A percentile compares a stretch with the other conserved stretches of the same genome.
These are phyloP conservation scores for Paramecium pentaurelia DNA, from an alignment of 73 alveolate genomes.

Conservation along the genomic window DNA sequence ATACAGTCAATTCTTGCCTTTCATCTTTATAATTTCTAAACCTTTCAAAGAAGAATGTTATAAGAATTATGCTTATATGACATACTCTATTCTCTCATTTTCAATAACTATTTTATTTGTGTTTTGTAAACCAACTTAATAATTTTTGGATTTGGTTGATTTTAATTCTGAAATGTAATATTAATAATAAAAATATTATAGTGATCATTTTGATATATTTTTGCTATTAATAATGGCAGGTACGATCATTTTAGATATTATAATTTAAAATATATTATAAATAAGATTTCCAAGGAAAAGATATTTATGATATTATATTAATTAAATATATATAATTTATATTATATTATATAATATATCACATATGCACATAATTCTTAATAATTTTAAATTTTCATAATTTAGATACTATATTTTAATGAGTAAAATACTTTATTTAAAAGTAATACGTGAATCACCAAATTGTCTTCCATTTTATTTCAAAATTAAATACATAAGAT, in stretches of 20 bases:
- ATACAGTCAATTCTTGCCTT: not conserved
- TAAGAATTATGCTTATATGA: not conserved
- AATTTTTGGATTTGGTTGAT: not conserved
- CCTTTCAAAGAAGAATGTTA: not conserved
- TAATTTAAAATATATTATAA: not conserved
- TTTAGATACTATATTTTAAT: not conserved
- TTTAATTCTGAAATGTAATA: not conserved
- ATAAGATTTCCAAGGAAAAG: not conserved
- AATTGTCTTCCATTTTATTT: conserved; percentile 2
- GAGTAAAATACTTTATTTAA: not conserved
- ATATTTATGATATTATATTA: not conserved
- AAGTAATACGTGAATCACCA: not conserved
- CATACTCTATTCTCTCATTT: not conserved
- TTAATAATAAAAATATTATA: not conserved
- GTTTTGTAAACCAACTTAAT: not conserved
- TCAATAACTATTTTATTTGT: not conserved
- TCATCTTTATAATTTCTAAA: not conserved
- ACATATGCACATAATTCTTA: not conserved
- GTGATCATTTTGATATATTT: not conserved
- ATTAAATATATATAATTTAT: not conserved
- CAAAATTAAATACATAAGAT: not conserved
- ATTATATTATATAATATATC: not conserved
- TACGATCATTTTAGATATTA: not conserved
- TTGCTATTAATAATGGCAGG: not conserved
- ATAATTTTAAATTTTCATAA: not conserved